Base-by-base conservation (phyloP, 1,139 yeast species). In the Hansenula sp. region DNA sequence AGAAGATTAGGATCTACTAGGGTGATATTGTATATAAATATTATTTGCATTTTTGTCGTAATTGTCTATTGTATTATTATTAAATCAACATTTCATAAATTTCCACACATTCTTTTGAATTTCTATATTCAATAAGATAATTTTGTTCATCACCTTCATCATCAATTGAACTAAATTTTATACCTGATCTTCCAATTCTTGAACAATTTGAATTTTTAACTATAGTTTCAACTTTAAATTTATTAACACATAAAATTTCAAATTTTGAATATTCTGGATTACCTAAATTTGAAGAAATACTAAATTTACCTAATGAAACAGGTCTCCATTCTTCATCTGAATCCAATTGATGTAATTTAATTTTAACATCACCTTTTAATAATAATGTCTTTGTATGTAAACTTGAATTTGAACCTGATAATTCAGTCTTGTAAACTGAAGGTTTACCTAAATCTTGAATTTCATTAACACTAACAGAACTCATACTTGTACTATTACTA, bases 241-340 rank as follows among this genome's bases (percentile, higher is more conserved):
- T 37, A 13, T 37, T 31, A 14, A 14, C 10, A 14, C 32, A 44
- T 14, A 11, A 6, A 13, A 44, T 34, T 25, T 43, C 41, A 33
- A 53, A 47, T 13, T 47, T 48, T 22, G 55, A 53, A 27, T 31
- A 45, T 17, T 44, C 45, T n/a, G 54, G 55, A 31, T 49, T 46
- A 2, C 41, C 27, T 3, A 48, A 36, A 33, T 45, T 47, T 2
- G 58, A 50, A n/a, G 41, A 47, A 2, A 56, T 38, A 10, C 50
- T 42, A 30, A 56, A 46, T 20, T 41, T 44, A 7, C 51, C 53
- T 41, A 55, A 39, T 1, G 54, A 42, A 3, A 53, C 38, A 4
- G 60, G 60, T 20, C 48, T 41, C 59, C 59, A 55, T 29, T 55
- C 59, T 13, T 46, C 46, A 36, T 51, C 55, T 5, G 30, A 29